phyloP scores from a whole-genome alignment of 2,329 filamentous ascomycete genomes.

The Parastagonospora nodorum region DNA sequence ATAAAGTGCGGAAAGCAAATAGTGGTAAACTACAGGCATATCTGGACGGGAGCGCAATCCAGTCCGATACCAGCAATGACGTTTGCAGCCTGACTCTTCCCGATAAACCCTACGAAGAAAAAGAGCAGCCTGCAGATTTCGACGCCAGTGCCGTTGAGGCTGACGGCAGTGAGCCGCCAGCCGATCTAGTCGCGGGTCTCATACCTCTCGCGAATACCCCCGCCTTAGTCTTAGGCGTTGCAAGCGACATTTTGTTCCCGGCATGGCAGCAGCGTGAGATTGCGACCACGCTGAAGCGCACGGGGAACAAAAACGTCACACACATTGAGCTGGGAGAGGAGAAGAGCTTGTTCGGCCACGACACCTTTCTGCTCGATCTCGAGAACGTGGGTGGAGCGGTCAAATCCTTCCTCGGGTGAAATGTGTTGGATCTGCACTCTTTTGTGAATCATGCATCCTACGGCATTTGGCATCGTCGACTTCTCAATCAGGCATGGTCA shows the following conservation, averaged over 20 bases:
- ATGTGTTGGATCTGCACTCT: constrained; percentile 1
- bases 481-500: background rate
- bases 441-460: background rate
- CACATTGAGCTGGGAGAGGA: constrained; percentile 94
- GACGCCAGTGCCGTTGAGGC: constrained; percentile 40
- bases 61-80: constrained; percentile 40
- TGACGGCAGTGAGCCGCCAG: constrained; percentile 63
- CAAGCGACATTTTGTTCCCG: constrained; percentile 94
- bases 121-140: constrained; percentile 56
- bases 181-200: constrained; percentile 80
- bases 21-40: constrained; percentile 61
- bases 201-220: constrained; percentile 74
- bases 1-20: constrained; percentile 65
- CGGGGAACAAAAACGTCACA: constrained; percentile 79
- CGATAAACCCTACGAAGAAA: constrained; percentile 83
- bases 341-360: constrained; percentile 92
- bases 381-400: constrained; percentile 89
- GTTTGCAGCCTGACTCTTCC: constrained; percentile 83
- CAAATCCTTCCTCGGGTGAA: constrained; percentile 73
- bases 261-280: constrained; percentile 98
- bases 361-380: constrained; percentile 91
- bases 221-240: constrained; percentile 88
- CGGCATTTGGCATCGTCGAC: background rate
- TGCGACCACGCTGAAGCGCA: constrained; percentile 76
- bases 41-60: constrained; percentile 34